These are phyloP conservation scores for Phyllosticta citriasiana DNA, from an alignment of 2,329 filamentous ascomycete genomes.

Conservation along the genomic window DNA sequence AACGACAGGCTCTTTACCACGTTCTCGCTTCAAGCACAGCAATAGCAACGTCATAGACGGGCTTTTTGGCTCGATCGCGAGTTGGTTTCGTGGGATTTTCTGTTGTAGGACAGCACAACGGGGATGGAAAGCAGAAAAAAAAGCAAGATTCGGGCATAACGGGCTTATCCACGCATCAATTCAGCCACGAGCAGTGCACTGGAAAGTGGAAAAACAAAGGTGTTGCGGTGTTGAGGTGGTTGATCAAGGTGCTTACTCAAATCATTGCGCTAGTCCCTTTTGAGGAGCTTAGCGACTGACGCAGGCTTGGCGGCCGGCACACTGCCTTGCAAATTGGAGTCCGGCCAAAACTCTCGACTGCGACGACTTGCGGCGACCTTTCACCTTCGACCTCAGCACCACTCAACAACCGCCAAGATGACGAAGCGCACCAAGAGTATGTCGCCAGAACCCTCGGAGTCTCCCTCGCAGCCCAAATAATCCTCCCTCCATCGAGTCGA, in stretches of 20 bases:
- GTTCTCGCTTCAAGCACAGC: neutral
- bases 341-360: slow-evolving; percentile 7
- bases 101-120: neutral
- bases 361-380: slow-evolving; percentile 6
- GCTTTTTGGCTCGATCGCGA: neutral
- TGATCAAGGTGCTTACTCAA: neutral
- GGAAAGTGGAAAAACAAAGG: neutral
- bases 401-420: slow-evolving; percentile 44
- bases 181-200: neutral
- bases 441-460: neutral
- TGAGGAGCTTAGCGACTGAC: slow-evolving; percentile 2
- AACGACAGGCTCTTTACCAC: neutral
- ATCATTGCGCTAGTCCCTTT: neutral
- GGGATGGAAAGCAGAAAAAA: neutral
- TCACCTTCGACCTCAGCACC: slow-evolving; percentile 4
- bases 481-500: neutral
- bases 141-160: neutral
- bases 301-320: slow-evolving; percentile 5
- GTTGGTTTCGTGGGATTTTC: neutral
- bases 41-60: neutral
- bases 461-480: neutral
- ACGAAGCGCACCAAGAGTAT: slow-evolving; percentile 26
- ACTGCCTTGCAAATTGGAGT: slow-evolving; percentile 2
- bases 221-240: neutral
- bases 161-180: no score